phyloP scores from a whole-genome alignment of 2,329 filamentous ascomycete genomes.

The Ramularia collo-cygni region DNA sequence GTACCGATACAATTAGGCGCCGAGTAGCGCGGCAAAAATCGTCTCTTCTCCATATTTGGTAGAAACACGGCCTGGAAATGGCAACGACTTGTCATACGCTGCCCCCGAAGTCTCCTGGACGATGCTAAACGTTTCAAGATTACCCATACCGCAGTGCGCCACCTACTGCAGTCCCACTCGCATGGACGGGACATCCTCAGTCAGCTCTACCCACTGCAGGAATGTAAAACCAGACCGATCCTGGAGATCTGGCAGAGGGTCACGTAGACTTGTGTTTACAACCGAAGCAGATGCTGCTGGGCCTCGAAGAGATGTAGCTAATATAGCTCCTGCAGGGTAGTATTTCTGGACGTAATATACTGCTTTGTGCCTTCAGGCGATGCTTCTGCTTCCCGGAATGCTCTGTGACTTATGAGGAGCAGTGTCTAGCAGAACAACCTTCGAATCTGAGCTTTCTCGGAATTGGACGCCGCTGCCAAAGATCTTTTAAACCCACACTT shows the following conservation, averaged over 20 bases:
- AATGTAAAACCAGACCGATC: slow-evolving; percentile 12
- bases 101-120: slow-evolving; percentile 1
- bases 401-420: no score
- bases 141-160: slow-evolving; percentile 2
- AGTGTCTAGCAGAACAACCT: no score
- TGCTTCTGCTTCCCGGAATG: no score
- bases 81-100: background rate
- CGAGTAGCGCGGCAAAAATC: slow-evolving; percentile 10
- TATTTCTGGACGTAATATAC: background rate
- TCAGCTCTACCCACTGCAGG: slow-evolving; percentile 10
- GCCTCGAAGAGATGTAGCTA: background rate
- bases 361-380: no score
- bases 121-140: slow-evolving; percentile 1
- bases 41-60: slow-evolving; percentile 1
- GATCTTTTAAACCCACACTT: no score
- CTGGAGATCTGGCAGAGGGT: slow-evolving; percentile 2
- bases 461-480: no score
- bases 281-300: background rate
- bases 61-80: background rate
- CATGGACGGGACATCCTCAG: background rate
- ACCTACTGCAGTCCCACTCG: background rate
- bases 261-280: background rate
- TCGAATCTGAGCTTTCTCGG: no score
- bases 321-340: background rate
- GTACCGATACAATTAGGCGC: no score